Base-by-base conservation (phyloP, 2,329 filamentous ascomycete species). In the Hypoxylon sp. region DNA sequence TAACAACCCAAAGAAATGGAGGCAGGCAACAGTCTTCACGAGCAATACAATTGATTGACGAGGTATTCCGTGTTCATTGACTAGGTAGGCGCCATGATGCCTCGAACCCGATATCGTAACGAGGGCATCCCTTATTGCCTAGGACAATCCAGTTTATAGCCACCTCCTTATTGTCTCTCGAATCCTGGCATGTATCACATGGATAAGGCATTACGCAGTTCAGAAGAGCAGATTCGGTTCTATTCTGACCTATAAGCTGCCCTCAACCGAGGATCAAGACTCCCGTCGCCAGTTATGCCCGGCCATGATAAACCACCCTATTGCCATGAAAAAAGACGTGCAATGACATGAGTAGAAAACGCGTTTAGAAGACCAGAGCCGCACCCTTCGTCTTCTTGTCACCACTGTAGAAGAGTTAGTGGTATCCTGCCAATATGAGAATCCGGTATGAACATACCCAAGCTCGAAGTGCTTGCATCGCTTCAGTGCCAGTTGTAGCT, bases 331-430 rank as follows among this genome's bases (percentile, higher is more conserved):
- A 75, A 76, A 80, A 76, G 81, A 72, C 65, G 67, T 77, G 78
- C 70, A 76, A 79, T 75, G 78, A 76, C 76, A 62, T 77, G 74
- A 78, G 77, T 65, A 72, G 75, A 75, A 78, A 79, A 84, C 79
- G 81, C 84, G 88, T 86, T 91, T 97, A 99, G 90, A 99, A 99
- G 80, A 99, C 96, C 81, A 99, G 90, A 85, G 96, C 96, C 79
- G 96, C 96, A 91, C 96, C 96, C 94, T 99, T 99, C 79, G 96
- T 99, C 93, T 99, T 99, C 94, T 99, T 99, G 91, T 99, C 96
- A 90, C 96, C 96, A 91, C 96, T 97, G 77, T 78, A 75, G 70
- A 68, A 65, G 62, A 52, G 78, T 87, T 80, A 87, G 83, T 46
- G 14, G n/a, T 3, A 32, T 39, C 14, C 19, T 8, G n/a, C 37